These are phyloP conservation scores for Rosa rugosa DNA, from an alignment of 306 rosid species.

Conservation along the genomic window DNA sequence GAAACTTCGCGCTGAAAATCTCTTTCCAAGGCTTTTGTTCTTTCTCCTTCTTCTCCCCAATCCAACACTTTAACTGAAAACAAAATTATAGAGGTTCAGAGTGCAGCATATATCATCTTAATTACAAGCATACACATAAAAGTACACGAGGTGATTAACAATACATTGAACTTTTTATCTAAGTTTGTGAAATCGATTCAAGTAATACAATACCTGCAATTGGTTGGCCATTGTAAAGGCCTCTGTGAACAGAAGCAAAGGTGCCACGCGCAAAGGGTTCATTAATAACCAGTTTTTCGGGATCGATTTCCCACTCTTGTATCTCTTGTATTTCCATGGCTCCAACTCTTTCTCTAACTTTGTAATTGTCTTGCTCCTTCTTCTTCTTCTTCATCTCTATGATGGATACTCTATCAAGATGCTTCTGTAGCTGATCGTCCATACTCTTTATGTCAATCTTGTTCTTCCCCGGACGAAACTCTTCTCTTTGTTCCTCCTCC, in stretches of 20 bases:
- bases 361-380: neutral
- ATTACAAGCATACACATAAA: no score
- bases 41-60: neutral
- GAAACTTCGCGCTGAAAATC: constrained; percentile 14
- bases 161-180: no score
- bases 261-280: neutral
- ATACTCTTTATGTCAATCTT: constrained; percentile 4
- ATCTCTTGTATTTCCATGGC: neutral
- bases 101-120: neutral
- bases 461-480: neutral
- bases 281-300: neutral
- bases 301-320: neutral
- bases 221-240: neutral
- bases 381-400: neutral
- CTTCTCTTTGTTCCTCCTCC: neutral
- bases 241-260: neutral
- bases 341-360: neutral
- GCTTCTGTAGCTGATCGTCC: constrained; percentile 1
- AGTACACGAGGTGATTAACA: no score
- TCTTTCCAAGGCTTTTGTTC: neutral
- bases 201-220: neutral
- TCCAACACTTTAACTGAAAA: neutral
- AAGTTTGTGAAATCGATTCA: neutral
- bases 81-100: no score
- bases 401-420: neutral